phyloP scores from a whole-genome alignment of 768 basidiomycete genomes.

The Epithele typhae region DNA sequence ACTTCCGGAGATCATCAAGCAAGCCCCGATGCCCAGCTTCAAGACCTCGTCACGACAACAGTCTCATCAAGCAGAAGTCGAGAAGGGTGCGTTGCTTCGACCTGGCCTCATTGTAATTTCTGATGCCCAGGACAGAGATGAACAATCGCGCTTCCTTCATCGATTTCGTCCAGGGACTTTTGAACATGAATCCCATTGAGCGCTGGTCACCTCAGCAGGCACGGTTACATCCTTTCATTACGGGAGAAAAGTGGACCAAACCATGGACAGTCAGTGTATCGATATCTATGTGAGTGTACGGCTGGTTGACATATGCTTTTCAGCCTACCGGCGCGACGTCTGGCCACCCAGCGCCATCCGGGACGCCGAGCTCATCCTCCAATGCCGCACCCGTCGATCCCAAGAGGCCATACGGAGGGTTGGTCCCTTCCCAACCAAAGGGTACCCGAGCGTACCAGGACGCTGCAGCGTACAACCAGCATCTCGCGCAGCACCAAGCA shows the following conservation, averaged over 20 bases:
- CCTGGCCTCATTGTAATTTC: neutral
- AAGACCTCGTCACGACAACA: slow-evolving; percentile 71
- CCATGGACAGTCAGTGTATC: slow-evolving; percentile 60
- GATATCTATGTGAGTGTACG: neutral
- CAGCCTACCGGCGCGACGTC: slow-evolving; percentile 21
- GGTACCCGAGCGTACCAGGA: slow-evolving; percentile 85
- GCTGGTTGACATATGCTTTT: too few species aligned
- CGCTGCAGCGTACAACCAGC: slow-evolving; percentile 92
- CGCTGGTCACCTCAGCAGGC: slow-evolving; percentile 99
- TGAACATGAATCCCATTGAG: slow-evolving; percentile 91
- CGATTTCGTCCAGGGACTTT: slow-evolving; percentile 93
- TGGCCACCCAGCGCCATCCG: slow-evolving; percentile 1
- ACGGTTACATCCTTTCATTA: slow-evolving; percentile 93
- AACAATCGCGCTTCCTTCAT: slow-evolving; percentile 93
- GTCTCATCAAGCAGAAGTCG: slow-evolving; percentile 64
- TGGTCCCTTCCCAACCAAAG: slow-evolving; percentile 86
- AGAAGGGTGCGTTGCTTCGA: slow-evolving; percentile 63
- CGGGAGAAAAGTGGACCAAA: slow-evolving; percentile 91
- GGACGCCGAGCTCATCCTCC: slow-evolving; percentile 29
- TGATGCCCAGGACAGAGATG: slow-evolving; percentile 59
- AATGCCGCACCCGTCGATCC: slow-evolving; percentile 42
- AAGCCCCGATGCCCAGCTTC: slow-evolving; percentile 85
- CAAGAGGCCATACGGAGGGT: slow-evolving; percentile 89
- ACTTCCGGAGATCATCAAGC: slow-evolving; percentile 92
- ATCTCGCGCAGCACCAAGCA: slow-evolving; percentile 89